phyloP scores from a whole-genome alignment of 495 filamentous ascomycete genomes.

The Podospora pseudopauciseta region DNA sequence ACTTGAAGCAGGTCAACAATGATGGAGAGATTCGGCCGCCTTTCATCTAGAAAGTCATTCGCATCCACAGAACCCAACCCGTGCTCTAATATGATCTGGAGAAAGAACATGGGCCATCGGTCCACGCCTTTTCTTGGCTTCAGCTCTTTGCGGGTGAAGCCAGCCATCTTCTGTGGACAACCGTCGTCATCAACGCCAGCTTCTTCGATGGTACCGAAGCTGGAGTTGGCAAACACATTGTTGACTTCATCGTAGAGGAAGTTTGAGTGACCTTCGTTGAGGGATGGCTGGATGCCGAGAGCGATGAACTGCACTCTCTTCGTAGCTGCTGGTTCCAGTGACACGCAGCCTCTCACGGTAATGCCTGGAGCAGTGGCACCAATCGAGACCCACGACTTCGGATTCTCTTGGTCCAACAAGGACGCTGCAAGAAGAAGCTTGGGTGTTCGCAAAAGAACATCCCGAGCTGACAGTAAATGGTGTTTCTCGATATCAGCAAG shows the following conservation, averaged over 20 bases:
- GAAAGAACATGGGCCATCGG: conserved; percentile 86
- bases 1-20: conserved; percentile 60
- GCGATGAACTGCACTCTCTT: conserved; percentile 77
- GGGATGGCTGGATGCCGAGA: conserved; percentile 60
- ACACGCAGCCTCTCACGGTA: conserved; percentile 65
- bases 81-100: conserved; percentile 58
- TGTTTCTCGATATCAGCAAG: background rate
- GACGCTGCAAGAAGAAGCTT: conserved; percentile 61
- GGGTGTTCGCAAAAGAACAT: conserved; percentile 15
- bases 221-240: conserved; percentile 67
- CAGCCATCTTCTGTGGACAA: conserved; percentile 33
- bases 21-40: conserved; percentile 32
- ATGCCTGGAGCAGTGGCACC: conserved; percentile 59
- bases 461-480: background rate
- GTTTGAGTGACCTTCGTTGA: conserved; percentile 53
- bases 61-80: conserved; percentile 11
- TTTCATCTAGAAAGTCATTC: conserved; percentile 39
- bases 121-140: conserved; percentile 66
- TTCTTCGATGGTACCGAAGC: conserved; percentile 66
- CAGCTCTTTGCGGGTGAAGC: conserved; percentile 54
- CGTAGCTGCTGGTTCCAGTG: conserved; percentile 62
- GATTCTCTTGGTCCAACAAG: conserved; percentile 50
- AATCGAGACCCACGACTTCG: conserved; percentile 61
- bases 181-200: conserved; percentile 25
- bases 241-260: conserved; percentile 78